Percentiles rank a stretch among this genome's conserved stretches.
phyloP scores from a whole-genome alignment of 768 basidiomycete species.

The Xerocomellus amylosporus region DNA sequence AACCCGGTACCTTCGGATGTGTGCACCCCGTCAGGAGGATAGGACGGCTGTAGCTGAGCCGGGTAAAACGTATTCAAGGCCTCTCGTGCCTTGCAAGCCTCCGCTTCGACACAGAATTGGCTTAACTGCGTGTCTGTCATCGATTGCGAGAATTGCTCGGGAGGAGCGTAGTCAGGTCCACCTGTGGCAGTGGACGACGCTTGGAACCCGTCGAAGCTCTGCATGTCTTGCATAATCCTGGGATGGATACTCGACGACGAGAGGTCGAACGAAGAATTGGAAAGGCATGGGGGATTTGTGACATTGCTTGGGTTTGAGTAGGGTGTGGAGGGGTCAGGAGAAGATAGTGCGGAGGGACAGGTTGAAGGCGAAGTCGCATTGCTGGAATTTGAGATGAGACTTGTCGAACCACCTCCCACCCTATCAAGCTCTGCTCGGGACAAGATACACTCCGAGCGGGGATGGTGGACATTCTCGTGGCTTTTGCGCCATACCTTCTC shows the following conservation, averaged over 20 bases:
- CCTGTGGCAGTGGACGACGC: conserved; percentile 15
- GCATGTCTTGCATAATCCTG: conserved; percentile 52
- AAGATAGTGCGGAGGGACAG: conserved; percentile 4
- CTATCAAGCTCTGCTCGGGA: conserved; percentile 51
- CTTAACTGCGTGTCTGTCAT: conserved; percentile 33
- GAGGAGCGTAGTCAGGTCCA: conserved; percentile 30
- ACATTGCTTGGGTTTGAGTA: conserved; percentile 7
- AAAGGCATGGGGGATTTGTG: background rate
- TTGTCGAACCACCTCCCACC: conserved; percentile 51
- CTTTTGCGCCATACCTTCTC: conserved; percentile 43
- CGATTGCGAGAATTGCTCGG: conserved; percentile 25
- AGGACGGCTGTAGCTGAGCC: conserved; percentile 11
- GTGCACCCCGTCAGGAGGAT: conserved; percentile 1
- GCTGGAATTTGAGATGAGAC: conserved; percentile 33
- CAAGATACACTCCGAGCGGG: conserved; percentile 27
- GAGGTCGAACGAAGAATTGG: conserved; percentile 6
- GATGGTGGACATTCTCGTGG: conserved; percentile 38
- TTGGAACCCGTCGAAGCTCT: conserved; percentile 39
- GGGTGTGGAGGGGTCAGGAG: conserved; percentile 13
- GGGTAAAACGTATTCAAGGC: conserved; percentile 18
- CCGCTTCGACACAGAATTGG: conserved; percentile 17
- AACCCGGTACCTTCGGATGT: conserved; percentile 36
- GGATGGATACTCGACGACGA: conserved; percentile 23
- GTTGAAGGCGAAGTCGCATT: conserved; percentile 7
- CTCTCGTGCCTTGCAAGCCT: conserved; percentile 9